These are phyloP conservation scores for Colletotrichum sojae DNA, from an alignment of 2,329 filamentous ascomycete species.

Conservation along the genomic window DNA sequence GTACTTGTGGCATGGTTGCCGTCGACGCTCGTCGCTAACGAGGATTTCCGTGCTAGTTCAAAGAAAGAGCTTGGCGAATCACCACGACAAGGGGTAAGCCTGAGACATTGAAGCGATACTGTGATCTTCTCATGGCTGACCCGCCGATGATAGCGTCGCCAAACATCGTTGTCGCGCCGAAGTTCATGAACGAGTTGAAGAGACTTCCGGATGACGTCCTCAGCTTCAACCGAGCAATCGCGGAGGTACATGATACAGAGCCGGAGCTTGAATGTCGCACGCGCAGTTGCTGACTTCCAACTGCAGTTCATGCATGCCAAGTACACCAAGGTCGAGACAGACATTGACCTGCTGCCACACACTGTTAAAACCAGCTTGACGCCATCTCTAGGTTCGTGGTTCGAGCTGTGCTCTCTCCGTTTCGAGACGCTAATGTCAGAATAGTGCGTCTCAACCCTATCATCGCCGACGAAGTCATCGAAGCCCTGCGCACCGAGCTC, in stretches of 20 bases:
- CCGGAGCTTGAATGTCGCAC: too few species aligned
- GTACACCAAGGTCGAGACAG: conserved; percentile 50
- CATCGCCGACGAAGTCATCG: conserved; percentile 55
- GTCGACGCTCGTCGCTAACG: neutral
- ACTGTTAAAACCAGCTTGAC: conserved; percentile 52
- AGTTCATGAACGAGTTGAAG: conserved; percentile 49
- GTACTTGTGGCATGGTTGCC: neutral
- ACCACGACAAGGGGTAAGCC: conserved; percentile 45
- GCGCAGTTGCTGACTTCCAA: neutral
- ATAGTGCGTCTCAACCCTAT: conserved; percentile 53
- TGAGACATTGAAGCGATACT: neutral
- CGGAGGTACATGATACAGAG: conserved; percentile 38
- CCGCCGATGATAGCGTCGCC: conserved; percentile 37
- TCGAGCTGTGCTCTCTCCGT: neutral
- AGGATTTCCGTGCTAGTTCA: conserved; percentile 45
- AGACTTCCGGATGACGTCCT: conserved; percentile 51
- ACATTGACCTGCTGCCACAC: conserved; percentile 44
- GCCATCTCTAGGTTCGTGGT: conserved; percentile 47
- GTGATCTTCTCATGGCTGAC: too few species aligned
- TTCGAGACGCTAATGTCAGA: neutral
- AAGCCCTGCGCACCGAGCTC: conserved; percentile 51
- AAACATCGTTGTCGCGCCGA: conserved; percentile 49
- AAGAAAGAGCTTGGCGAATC: conserved; percentile 48
- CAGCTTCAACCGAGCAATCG: conserved; percentile 47
- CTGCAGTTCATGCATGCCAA: conserved; percentile 49